Percentiles rank a stretch among this genome's conserved stretches.
These are phyloP conservation scores for Penicillium sp. DNA, from an alignment of 2,329 filamentous ascomycete genomes.

Conservation along the genomic window DNA sequence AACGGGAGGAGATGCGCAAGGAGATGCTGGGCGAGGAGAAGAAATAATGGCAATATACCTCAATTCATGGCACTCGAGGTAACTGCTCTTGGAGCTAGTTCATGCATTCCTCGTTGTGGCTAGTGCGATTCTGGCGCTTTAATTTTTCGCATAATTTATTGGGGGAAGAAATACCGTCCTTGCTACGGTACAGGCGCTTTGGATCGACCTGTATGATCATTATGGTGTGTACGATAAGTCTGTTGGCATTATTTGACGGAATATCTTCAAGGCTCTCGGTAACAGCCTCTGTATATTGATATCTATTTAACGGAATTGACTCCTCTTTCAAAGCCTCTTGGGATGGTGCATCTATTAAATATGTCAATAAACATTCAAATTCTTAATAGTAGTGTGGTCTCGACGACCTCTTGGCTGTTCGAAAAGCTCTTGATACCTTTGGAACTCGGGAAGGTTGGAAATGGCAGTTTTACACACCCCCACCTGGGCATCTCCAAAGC, in stretches of 20 bases:
- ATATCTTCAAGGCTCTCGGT: background rate
- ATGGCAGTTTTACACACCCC: no score
- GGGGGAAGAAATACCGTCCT: background rate
- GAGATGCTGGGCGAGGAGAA: constrained; percentile 33
- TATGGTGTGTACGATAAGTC: constrained; percentile 22
- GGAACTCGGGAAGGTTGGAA: no score
- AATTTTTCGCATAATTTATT: background rate
- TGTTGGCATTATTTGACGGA: background rate
- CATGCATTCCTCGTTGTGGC: background rate
- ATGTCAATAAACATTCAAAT: no score
- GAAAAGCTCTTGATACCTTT: no score
- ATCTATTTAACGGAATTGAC: background rate
- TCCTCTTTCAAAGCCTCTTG: background rate
- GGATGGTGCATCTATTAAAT: no score
- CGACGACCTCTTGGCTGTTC: no score
- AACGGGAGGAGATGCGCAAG: constrained; percentile 42
- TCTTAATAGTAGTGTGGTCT: no score
- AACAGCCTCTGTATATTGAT: constrained; percentile 3
- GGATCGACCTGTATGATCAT: constrained; percentile 8
- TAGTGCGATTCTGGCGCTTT: background rate
- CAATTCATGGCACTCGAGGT: background rate
- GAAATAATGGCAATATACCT: background rate
- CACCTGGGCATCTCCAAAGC: no score
- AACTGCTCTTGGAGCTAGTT: background rate
- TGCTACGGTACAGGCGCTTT: background rate